Evolutionary conservation across 495 filamentous ascomycete genomes (phyloP).

Genomic region (Aspergillus leporis): DNA sequence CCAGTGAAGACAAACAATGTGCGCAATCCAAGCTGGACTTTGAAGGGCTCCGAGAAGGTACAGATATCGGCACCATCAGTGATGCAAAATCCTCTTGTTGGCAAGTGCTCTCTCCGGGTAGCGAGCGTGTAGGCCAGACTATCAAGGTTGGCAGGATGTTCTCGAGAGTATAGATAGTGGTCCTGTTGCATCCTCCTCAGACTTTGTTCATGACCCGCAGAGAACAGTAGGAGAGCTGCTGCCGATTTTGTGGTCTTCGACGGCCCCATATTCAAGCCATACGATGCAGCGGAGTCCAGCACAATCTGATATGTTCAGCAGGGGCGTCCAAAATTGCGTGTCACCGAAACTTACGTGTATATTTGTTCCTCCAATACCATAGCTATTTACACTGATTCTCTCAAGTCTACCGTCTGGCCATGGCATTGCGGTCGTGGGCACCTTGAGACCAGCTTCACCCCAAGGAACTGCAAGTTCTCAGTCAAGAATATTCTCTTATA

Average conservation of each 20-base stretch:
- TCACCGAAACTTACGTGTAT: conserved; percentile 20
- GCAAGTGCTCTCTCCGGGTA: not conserved
- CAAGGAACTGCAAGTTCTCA: not conserved
- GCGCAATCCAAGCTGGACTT: no score
- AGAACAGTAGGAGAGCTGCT: not conserved
- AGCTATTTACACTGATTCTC: conserved; percentile 32
- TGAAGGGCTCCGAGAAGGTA: no score
- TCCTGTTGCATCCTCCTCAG: not conserved
- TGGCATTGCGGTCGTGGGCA: conserved; percentile 11
- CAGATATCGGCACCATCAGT: not conserved
- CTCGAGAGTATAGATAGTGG: not conserved
- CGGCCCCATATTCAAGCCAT: no score
- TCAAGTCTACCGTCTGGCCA: conserved; percentile 24
- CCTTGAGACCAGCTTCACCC: no score
- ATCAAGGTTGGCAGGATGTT: not conserved
- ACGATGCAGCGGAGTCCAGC: not conserved
- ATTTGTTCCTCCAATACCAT: conserved; percentile 32
- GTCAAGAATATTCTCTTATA: not conserved
- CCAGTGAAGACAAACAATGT: conserved; percentile 31
- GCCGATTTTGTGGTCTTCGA: not conserved
- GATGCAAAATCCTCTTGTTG: no score
- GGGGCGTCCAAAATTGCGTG: not conserved
- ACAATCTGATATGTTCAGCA: conserved; percentile 4
- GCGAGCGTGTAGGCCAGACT: not conserved
- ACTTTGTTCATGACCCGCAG: not conserved